phyloP scores from a whole-genome alignment of 805 yeast species.

The Sugiyamaella valdiviana region DNA sequence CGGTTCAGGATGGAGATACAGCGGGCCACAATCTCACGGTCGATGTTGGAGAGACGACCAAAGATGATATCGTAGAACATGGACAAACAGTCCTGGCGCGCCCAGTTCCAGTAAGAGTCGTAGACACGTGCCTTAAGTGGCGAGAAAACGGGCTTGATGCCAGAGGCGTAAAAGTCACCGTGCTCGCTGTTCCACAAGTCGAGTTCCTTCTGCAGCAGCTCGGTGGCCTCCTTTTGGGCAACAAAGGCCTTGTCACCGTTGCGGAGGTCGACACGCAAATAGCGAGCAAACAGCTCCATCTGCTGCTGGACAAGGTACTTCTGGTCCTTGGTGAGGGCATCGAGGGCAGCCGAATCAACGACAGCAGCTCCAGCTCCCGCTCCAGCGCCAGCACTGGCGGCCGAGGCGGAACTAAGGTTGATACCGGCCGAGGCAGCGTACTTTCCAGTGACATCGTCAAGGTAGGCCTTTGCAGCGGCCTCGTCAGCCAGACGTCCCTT shows the following conservation, averaged over 20 bases:
- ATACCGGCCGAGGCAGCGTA: slow-evolving; percentile 82
- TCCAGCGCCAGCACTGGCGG: slow-evolving; percentile 41
- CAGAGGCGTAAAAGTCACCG: slow-evolving; percentile 90
- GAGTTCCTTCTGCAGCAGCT: slow-evolving; percentile 77
- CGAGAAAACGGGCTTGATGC: slow-evolving; percentile 85
- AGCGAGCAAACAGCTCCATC: slow-evolving; percentile 88
- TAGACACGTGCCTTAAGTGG: slow-evolving; percentile 90
- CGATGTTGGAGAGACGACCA: slow-evolving; percentile 84
- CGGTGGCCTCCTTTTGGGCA: slow-evolving; percentile 79
- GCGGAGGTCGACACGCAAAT: slow-evolving; percentile 86
- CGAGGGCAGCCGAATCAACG: slow-evolving; percentile 93
- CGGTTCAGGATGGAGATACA: slow-evolving; percentile 98
- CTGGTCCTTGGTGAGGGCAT: slow-evolving; percentile 66
- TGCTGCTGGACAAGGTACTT: slow-evolving; percentile 68
- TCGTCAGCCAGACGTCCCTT: slow-evolving; percentile 81
- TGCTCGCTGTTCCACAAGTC: slow-evolving; percentile 87
- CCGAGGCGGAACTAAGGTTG: slow-evolving; percentile 62
- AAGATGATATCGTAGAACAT: slow-evolving; percentile 95
- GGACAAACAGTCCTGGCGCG: slow-evolving; percentile 90
- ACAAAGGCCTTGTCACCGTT: slow-evolving; percentile 82
- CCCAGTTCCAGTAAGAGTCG: slow-evolving; percentile 99
- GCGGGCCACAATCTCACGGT: slow-evolving; percentile 92
- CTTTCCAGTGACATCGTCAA: slow-evolving; percentile 75
- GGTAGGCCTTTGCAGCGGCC: slow-evolving; percentile 81
- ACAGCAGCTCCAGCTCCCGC: slow-evolving; percentile 68